Evolutionary conservation across 805 yeast species (phyloP), one percentile per base, ranked within the genome.

Genomic region (Saccharomycopsis capsularis): DNA sequence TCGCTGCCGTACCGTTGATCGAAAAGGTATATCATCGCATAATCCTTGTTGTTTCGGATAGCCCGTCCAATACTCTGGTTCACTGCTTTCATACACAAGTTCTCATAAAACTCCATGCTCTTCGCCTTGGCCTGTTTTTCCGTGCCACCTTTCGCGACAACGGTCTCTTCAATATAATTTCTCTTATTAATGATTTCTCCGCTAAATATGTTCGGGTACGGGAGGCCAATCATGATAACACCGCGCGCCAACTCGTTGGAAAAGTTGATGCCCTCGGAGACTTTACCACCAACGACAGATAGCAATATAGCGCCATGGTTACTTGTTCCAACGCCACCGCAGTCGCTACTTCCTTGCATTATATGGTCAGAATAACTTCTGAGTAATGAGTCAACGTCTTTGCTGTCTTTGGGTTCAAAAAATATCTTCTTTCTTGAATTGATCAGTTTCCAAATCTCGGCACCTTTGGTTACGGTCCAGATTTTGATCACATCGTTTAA

Each of bases 11-110:
- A 91, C 47, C 97, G 68, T 29, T 63, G 63, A 61, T 91, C 98
- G 15, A 89, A 57, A 36, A 90, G 67, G 56, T 76, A 78, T 4
- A 91, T 82, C 15, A 78, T 74, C 0, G 97, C 82, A 60, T 85
- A 89, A 63, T 91, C 98, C 38, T 75, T 73, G 23, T 74, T 74
- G 62, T 90, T 96, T 52, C 98, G 70, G 36, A 90, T 90, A 4
- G 96, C 86, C 55, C 98, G 73, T 0, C 97, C 98, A 11, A 91
- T 82, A 65, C 95, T 81, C 63, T 90, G 98, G 60, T 90, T 90
- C 0, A 90, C 88, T 0, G 95, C 85, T 46, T 89, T 78, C 93
- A 91, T 84, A 60, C 96, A 89, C 4, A 87, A 68, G 57, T 85
- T 87, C 56, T 89, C 95, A 58, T 85, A 83, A 57, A 78, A 87